Evolutionary conservation across 129 eudicot genomes (phyloP), one percentile per base, ranked within the genome.

Genomic region (Artemisia argyi): DNA sequence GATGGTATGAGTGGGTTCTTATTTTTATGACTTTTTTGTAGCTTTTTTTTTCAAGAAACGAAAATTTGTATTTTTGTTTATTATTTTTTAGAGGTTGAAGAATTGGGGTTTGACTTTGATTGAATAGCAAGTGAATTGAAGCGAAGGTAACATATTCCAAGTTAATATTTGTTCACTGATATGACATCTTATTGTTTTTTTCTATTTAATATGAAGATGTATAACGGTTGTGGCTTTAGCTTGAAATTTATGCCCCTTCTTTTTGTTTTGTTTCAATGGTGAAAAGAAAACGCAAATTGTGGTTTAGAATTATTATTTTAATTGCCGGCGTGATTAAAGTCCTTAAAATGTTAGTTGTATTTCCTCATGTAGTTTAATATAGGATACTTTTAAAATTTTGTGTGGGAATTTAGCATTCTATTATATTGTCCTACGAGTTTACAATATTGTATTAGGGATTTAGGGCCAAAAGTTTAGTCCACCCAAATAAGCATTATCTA

Each of bases 61-160:
- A 64, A 65, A 78, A 16, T 78, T 78, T 73, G 82, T 54, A 63
- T 71, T 78, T 78, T 71, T 64, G 16, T 63, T 71, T 8, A 42
- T 71, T 39, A n/a, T 78, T 51, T 70, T 76, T 60, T 69, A 60
- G 54, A 59, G 82, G 82, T 30, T 78, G 46, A 78, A 78, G 73
- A 78, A 78, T 72, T 72, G 57, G 73, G 82, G 76, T 78, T 71
- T 78, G 82, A 78, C 77, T 78, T 78, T 71, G 82, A 64, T 71
- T 78, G 73, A 69, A 70, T 70, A 51, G 81, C 80, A 76, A 35
- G 42, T 35, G 42, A 7, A 39, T 39, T 39, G 46, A 39, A 76
- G 55, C 35, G 53, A 65, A 65, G 68, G 68, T 65, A 55, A 78
- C 68, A 78, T 78, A 78, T 71, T 71, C 17, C 72, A 5, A 58